These are phyloP conservation scores for Zostera marina DNA, from an alignment of 116 monocot species.

Conservation along the genomic window DNA sequence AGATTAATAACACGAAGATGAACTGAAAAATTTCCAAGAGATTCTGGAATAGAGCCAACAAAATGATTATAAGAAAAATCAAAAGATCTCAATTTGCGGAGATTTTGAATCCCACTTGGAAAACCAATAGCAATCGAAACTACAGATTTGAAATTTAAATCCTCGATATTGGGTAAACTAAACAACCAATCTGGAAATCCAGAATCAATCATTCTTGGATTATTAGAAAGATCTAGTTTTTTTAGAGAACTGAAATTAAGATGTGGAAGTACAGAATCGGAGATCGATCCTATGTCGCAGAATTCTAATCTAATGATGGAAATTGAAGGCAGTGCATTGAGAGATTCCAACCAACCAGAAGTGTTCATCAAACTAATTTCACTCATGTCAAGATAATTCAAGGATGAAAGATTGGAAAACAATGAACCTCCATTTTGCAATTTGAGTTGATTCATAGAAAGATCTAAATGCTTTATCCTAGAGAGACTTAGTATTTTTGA, in stretches of 20 bases:
- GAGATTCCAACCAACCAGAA: neutral
- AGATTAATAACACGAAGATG: neutral
- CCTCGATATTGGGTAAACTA: too few species aligned
- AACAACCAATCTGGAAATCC: too few species aligned
- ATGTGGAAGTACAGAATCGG: neutral
- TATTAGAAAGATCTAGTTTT: neutral
- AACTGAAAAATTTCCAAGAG: constrained; percentile 3
- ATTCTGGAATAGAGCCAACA: constrained; percentile 4
- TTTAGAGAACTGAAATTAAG: neutral
- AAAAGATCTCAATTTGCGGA: neutral
- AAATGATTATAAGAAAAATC: neutral
- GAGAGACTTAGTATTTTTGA: constrained; percentile 23
- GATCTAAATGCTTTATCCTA: constrained; percentile 8
- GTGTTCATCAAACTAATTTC: neutral
- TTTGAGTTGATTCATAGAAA: constrained; percentile 2
- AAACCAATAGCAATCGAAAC: too few species aligned
- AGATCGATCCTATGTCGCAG: neutral
- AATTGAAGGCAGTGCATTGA: neutral
- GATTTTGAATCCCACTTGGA: too few species aligned
- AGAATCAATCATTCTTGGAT: neutral
- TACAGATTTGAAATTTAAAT: too few species aligned
- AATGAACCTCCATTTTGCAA: neutral
- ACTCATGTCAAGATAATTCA: neutral
- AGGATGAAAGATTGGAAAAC: neutral
- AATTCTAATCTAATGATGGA: neutral